phyloP scores from a whole-genome alignment of 495 filamentous ascomycete species.

The Neurospora sp. region DNA sequence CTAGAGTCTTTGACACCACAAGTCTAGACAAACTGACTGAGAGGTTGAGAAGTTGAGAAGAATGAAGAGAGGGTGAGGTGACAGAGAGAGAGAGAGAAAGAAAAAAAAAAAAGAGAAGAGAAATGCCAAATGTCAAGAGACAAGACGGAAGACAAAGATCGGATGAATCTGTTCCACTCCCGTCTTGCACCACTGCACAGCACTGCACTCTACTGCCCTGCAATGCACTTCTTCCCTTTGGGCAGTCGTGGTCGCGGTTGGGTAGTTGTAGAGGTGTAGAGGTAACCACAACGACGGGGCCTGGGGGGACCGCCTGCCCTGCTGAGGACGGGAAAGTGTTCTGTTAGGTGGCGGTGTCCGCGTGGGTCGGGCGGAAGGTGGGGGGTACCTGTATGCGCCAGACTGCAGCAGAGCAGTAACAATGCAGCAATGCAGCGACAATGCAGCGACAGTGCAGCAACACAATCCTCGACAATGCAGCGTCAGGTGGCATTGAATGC shows the following conservation, averaged over 20 bases:
- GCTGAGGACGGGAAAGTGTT: background rate
- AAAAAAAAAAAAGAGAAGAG: background rate
- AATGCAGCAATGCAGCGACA: background rate
- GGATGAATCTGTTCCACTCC: background rate
- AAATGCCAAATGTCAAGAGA: background rate
- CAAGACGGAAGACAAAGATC: background rate
- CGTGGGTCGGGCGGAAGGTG: background rate
- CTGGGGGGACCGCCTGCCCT: background rate
- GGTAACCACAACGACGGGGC: background rate
- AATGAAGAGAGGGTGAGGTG: background rate
- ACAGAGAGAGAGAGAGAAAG: background rate
- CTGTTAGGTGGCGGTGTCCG: background rate
- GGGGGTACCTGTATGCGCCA: background rate
- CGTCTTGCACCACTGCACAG: background rate
- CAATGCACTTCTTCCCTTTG: background rate
- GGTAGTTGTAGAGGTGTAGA: background rate
- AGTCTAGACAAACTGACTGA: background rate
- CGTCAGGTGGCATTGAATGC: background rate
- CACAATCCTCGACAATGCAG: background rate
- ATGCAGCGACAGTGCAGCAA: background rate
- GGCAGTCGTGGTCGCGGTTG: background rate
- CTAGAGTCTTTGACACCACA: background rate
- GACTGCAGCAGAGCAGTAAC: background rate
- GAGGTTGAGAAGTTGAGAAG: background rate
- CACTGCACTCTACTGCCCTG: background rate